phyloP scores from a whole-genome alignment of 768 basidiomycete species.

The Trichaptum fuscoviolaceum region DNA sequence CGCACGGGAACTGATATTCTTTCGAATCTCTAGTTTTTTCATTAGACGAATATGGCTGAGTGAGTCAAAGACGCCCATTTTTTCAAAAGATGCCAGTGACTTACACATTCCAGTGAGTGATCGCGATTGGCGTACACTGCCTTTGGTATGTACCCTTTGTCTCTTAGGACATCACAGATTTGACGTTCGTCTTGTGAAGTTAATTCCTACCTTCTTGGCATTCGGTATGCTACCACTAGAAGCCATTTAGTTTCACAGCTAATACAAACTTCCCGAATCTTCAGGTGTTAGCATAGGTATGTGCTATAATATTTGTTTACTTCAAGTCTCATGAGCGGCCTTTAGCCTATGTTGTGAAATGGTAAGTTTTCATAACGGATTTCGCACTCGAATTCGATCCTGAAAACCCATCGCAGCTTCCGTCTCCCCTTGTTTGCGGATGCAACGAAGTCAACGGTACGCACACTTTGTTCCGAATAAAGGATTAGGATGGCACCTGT shows the following conservation, averaged over 20 bases:
- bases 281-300: background rate
- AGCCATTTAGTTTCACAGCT: background rate
- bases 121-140: background rate
- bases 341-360: background rate
- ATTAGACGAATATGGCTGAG: background rate
- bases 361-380: background rate
- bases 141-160: background rate
- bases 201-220: background rate
- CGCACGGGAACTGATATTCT: background rate
- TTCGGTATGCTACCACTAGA: background rate
- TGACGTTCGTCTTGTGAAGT: background rate
- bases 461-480: background rate
- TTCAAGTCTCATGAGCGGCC: background rate
- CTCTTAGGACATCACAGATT: background rate
- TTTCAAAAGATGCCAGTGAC: too few relatives aligned
- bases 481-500: background rate
- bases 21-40: background rate
- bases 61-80: background rate
- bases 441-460: background rate
- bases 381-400: background rate
- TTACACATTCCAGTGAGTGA: background rate
- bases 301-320: background rate
- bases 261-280: background rate
- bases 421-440: background rate
- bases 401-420: background rate